A percentile compares a stretch with the other conserved stretches of the same genome.
These are phyloP conservation scores for Linum trigynum DNA, from an alignment of 345 rosid species.

Conservation along the genomic window DNA sequence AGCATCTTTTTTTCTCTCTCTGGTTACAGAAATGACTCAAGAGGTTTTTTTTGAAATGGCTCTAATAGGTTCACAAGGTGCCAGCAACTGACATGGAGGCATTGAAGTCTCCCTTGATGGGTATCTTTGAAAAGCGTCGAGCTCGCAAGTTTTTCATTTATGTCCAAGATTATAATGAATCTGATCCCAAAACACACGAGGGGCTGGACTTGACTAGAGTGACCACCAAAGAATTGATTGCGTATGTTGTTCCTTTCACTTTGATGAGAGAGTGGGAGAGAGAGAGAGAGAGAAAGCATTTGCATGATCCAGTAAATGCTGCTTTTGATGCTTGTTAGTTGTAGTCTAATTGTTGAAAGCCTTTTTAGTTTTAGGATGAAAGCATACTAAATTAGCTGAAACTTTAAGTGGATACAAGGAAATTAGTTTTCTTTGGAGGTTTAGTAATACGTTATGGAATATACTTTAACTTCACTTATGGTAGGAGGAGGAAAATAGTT, in stretches of 20 bases:
- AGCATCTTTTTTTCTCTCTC: not conserved
- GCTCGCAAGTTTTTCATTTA: conserved; percentile 82
- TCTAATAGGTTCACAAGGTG: conserved; percentile 77
- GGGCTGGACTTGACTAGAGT: conserved; percentile 90
- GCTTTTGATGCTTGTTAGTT: not conserved
- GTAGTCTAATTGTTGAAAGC: too few relatives aligned
- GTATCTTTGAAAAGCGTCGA: conserved; percentile 94
- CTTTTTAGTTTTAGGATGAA: too few relatives aligned
- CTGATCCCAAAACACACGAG: conserved; percentile 77
- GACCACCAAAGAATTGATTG: conserved; percentile 71
- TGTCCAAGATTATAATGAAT: conserved; percentile 81
- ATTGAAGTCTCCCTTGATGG: conserved; percentile 92
- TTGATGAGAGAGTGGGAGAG: not conserved
- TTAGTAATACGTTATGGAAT: not conserved
- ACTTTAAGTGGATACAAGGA: too few relatives aligned
- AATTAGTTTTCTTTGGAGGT: too few relatives aligned
- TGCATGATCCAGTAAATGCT: not conserved
- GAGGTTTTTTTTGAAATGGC: not conserved
- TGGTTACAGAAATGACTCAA: not conserved
- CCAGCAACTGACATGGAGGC: conserved; percentile 98
- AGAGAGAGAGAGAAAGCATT: not conserved
- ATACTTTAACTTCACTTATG: not conserved
- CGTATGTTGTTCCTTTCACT: conserved; percentile 41
- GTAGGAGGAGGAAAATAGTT: not conserved
- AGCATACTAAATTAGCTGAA: not conserved